Evolutionary conservation across 2,329 filamentous ascomycete species (phyloP).

Genomic region (Didymella exigua): DNA sequence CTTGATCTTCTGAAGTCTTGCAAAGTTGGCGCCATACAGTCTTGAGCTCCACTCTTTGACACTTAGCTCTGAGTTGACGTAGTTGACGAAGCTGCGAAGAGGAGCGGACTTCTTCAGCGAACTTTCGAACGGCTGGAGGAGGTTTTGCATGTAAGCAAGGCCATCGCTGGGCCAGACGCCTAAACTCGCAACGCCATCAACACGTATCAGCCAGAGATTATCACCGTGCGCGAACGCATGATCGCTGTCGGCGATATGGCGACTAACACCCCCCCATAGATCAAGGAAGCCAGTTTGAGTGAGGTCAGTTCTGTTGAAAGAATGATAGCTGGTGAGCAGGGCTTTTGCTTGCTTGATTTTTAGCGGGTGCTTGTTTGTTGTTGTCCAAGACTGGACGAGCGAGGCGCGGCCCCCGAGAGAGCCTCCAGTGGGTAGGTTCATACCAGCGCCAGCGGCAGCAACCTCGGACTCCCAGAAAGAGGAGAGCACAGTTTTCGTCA

Average conservation of each 20-base stretch:
- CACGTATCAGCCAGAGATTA: conserved; percentile 32
- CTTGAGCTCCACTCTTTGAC: conserved; percentile 23
- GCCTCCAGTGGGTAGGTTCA: conserved; percentile 23
- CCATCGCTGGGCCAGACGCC: conserved; percentile 24
- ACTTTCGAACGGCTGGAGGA: conserved; percentile 24
- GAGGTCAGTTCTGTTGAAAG: conserved; percentile 24
- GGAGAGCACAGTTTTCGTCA: conserved; percentile 18
- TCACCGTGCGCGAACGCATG: conserved; percentile 22
- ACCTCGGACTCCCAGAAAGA: conserved; percentile 27
- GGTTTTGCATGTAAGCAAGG: conserved; percentile 24
- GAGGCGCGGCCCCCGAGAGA: conserved; percentile 22
- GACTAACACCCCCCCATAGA: conserved; percentile 26
- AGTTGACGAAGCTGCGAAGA: conserved; percentile 27
- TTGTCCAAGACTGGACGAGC: conserved; percentile 22
- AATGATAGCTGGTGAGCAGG: conserved; percentile 15
- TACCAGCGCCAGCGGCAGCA: conserved; percentile 11
- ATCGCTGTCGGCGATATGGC: conserved; percentile 20
- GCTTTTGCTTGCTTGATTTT: conserved; percentile 19
- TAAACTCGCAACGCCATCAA: conserved; percentile 19
- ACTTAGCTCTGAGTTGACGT: conserved; percentile 23
- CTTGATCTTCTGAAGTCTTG: conserved; percentile 23
- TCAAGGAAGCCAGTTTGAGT: conserved; percentile 25
- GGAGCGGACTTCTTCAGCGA: conserved; percentile 18
- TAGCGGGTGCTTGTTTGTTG: conserved; percentile 21
- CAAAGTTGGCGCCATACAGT: conserved; percentile 24